These are phyloP conservation scores for Sarocladium kiliense DNA, from an alignment of 2,329 filamentous ascomycete species.

Conservation along the genomic window DNA sequence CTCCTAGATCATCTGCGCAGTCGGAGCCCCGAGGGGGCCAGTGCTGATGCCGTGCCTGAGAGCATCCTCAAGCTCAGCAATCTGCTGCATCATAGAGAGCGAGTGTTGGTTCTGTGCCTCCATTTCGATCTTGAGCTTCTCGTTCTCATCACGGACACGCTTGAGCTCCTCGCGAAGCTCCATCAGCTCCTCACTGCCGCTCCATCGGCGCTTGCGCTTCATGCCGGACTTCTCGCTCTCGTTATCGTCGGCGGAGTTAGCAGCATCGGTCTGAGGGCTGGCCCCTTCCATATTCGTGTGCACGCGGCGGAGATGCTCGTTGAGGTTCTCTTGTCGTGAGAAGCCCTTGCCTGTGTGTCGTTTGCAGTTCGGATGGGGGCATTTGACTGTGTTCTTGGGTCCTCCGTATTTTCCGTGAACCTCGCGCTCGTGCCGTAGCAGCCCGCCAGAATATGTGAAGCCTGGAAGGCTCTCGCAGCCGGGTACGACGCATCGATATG, in stretches of 20 bases:
- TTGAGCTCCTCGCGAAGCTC: conserved; percentile 62
- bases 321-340: conserved; percentile 87
- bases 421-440: conserved; percentile 85
- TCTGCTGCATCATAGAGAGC: conserved; percentile 43
- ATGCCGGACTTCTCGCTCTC: conserved; percentile 39
- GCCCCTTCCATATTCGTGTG: conserved; percentile 53
- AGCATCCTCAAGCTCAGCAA: conserved; percentile 39
- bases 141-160: conserved; percentile 59
- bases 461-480: conserved; percentile 88
- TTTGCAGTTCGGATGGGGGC: conserved; percentile 82
- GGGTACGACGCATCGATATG: conserved; percentile 78
- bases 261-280: conserved; percentile 13
- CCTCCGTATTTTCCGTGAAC: conserved; percentile 89
- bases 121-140: conserved; percentile 48
- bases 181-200: conserved; percentile 39
- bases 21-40: conserved; percentile 29
- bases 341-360: conserved; percentile 85
- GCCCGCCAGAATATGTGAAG: conserved; percentile 90
- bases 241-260: conserved; percentile 38
- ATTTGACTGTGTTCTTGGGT: conserved; percentile 81
- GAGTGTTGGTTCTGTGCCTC: conserved; percentile 43
- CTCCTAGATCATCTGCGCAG: conserved; percentile 35
- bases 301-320: conserved; percentile 88
- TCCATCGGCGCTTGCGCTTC: conserved; percentile 42
- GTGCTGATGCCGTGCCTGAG: conserved; percentile 29